Conservation (phyloP, 2,329 filamentous ascomycete genomes). For the Colletotrichum caudatum region DNA sequence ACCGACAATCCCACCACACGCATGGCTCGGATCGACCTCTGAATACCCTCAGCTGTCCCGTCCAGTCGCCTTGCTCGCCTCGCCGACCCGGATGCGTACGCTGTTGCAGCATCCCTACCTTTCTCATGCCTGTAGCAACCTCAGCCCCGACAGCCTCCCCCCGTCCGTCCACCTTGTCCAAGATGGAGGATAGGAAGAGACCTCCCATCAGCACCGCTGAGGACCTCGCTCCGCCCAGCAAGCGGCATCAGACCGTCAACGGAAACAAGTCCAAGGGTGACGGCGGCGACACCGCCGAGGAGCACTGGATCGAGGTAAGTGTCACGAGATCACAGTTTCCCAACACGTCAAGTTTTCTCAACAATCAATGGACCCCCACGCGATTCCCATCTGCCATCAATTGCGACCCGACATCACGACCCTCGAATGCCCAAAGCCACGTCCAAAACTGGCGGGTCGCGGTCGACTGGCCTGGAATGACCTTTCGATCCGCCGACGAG, state of each 20-base stretch:
- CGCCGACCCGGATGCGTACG: conserved; percentile 33
- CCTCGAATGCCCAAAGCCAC: conserved; percentile 36
- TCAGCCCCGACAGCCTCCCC: conserved; percentile 72
- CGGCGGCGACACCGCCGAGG: conserved; percentile 67
- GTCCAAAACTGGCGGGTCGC: conserved; percentile 39
- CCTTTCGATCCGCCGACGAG: conserved; percentile 40
- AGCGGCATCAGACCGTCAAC: conserved; percentile 87
- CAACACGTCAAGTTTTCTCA: conserved; percentile 42
- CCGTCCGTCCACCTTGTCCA: conserved; percentile 85
- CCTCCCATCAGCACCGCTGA: conserved; percentile 83
- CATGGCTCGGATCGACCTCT: conserved; percentile 34
- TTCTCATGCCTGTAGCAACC: conserved; percentile 91
- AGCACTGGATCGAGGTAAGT: conserved; percentile 76
- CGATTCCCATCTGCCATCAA: conserved; percentile 37
- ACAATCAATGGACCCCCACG: conserved; percentile 42
- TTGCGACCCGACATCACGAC: conserved; percentile 39
- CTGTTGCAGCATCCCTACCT: conserved; percentile 43
- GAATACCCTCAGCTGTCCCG: conserved; percentile 14
- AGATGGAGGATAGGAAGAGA: conserved; percentile 99
- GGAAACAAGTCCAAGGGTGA: conserved; percentile 72
- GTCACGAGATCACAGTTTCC: conserved; percentile 51
- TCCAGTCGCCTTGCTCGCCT: conserved; percentile 21
- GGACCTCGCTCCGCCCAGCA: conserved; percentile 88
- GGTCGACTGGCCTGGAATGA: conserved; percentile 40
- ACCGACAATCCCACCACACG: conserved; percentile 30